Evolutionary conservation across 139 green algal species (phyloP).

Genomic region (Picochlorum sp.): DNA sequence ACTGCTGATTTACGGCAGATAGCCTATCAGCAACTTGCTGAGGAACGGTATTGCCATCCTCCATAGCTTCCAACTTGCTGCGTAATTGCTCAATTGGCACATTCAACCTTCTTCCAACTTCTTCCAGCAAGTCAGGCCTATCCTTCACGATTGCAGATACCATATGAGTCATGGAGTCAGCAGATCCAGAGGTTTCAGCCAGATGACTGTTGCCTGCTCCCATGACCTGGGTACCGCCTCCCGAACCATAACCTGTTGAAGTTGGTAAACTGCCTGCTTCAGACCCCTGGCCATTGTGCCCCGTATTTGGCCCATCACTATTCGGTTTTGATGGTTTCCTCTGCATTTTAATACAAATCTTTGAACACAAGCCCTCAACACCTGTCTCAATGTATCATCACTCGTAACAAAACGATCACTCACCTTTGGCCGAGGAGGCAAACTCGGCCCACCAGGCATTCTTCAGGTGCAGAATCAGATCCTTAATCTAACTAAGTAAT

Average conservation of each 20-base stretch:
- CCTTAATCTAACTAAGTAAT: too few relatives aligned
- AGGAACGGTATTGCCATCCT: background rate
- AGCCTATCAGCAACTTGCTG: too few relatives aligned
- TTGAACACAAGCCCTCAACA: too few relatives aligned
- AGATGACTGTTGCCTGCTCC: too few relatives aligned
- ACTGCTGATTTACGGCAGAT: too few relatives aligned
- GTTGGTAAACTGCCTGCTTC: too few relatives aligned
- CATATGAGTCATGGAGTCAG: too few relatives aligned
- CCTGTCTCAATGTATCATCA: too few relatives aligned
- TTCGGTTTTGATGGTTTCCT: slow-evolving; percentile 2
- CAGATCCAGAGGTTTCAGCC: too few relatives aligned
- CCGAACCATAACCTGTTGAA: too few relatives aligned
- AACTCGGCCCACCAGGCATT: background rate
- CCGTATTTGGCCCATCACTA: background rate
- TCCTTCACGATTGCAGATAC: background rate
- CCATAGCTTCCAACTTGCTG: background rate
- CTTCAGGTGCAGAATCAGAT: background rate
- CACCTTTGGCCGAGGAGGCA: background rate
- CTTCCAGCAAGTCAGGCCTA: background rate
- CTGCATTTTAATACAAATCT: background rate
- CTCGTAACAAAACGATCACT: background rate
- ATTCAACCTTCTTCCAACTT: background rate
- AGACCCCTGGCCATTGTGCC: too few relatives aligned
- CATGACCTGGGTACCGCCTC: background rate
- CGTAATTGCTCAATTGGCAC: background rate